Base-by-base conservation (phyloP, 2,329 filamentous ascomycete genomes). In the Exophiala alcalophila region DNA sequence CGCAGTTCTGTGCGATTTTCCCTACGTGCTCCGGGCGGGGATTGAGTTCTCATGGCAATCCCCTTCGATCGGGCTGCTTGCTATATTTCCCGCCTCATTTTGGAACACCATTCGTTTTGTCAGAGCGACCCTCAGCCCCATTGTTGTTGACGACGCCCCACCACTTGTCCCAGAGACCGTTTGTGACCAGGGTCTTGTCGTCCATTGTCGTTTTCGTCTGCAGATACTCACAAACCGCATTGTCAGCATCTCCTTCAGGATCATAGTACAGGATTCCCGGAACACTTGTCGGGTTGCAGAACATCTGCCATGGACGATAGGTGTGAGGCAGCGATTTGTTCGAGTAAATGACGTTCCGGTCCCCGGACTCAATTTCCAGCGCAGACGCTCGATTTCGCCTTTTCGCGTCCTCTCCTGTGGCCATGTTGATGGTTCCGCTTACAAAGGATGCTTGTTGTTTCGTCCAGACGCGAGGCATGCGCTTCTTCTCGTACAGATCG, bases 391-490 rank as follows among this genome's bases (percentile, higher is more conserved):
- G 23, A 25, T 52, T 49, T 25, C 49, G 30, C 14, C 34, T 29
- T 16, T 18, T 30, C 5, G 41, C 44, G 5, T 39, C 41, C 11
- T 46, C 46, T 4, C 38, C 47, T 4, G 20, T 35, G 19, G 44
- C 43, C 40, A 49, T 44, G 23, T 50, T 53, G 30, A 52, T 40
- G 12, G 47, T 40, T 4, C 52, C 52, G 10, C 33, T 35, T n/a
- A 46, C 36, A 33, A 53, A 54, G 10, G 50, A 66, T 3, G 65
- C 56, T 48, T 71, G 66, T 52, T 70, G 66, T 48, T 70, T 71
- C 20, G 57, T 57, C 39, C 60, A 64, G 12, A 62, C 67, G 50
- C 66, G 66, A 2, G 67, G 66, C 62, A 70, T 69, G 11, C 66
- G 58, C 30, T 62, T 62, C 28, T 59, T 56, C 53, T 71, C 67